Base-by-base conservation (phyloP, 1,284 basidiomycete genomes). In the Sutorius eximius region DNA sequence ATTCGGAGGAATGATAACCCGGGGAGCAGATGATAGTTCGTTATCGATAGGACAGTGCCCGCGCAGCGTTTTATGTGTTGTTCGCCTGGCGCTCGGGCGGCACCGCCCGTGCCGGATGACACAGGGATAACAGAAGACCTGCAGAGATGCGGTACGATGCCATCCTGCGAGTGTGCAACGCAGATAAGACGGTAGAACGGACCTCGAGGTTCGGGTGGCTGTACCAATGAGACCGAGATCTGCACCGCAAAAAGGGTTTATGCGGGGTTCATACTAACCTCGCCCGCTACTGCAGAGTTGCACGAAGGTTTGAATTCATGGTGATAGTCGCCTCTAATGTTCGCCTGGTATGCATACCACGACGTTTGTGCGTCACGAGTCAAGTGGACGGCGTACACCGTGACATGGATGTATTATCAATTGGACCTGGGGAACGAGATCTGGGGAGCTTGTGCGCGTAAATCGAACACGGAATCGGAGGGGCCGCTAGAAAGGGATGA, bases 11-110 rank as follows among this genome's bases (percentile, higher is more conserved):
- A 13, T 3, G 16, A 32, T 18, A 27, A 24, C 20, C 10, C 11
- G n/a, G 18, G 7, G 24, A 34, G 18, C 4, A 12, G 9, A 20
- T 2, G 42, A 41, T 43, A 34, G 9, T 10, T 40, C 3, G 33
- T 16, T 57, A 3, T 16, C 3, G 38, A n/a, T 4, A 4, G 15
- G 4, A 3, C 11, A 20, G 11, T 10, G 4, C 6, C 20, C 24
- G 5, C 15, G 13, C 4, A 16, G 16, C 44, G 29, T 22, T 27
- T 57, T 62, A 62, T 62, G 49, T 2, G 18, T 12, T 5, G 8
- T n/a, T 24, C 29, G 13, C 18, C 8, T 16, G 24, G n/a, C 20
- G 8, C 8, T 10, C 33, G 24, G n/a, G 8, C 38, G 33, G 3
- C 15, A 8, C 22, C 24, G 24, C 24, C 24, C 24, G 24, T 5